These are phyloP conservation scores for Croton setiger DNA, from an alignment of 441 rosid species.

Conservation along the genomic window DNA sequence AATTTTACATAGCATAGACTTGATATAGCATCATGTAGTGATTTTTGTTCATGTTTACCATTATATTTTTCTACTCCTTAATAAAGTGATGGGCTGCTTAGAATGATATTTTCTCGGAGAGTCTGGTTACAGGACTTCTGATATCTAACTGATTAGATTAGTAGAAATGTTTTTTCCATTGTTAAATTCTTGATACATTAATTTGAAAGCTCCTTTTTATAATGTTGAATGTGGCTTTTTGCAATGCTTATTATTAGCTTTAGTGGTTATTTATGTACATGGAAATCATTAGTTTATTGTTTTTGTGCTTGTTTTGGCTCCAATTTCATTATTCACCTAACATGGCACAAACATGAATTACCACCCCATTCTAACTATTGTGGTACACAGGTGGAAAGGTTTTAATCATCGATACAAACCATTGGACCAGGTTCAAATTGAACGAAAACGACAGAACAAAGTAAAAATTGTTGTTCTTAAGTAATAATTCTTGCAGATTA, in stretches of 20 bases:
- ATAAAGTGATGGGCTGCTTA: background rate
- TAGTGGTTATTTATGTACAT: background rate
- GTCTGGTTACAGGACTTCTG: background rate
- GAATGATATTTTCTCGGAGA: background rate
- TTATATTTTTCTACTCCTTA: background rate
- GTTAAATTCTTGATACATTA: background rate
- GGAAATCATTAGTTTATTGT: background rate
- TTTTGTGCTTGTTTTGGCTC: too few species aligned
- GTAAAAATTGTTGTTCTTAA: constrained; percentile 24
- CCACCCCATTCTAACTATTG: background rate
- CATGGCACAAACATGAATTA: too few species aligned
- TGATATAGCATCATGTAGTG: background rate
- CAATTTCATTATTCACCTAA: too few species aligned
- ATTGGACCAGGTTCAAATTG: constrained; percentile 43
- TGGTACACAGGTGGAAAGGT: constrained; percentile 59
- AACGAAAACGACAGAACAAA: constrained; percentile 52
- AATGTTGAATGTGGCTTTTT: background rate
- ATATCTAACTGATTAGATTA: too few species aligned
- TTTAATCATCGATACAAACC: constrained; percentile 43
- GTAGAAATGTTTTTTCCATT: background rate
- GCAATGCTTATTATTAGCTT: background rate
- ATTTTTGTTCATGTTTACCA: background rate
- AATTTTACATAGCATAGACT: background rate
- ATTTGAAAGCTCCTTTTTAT: background rate
- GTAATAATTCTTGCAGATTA: background rate